Percentiles rank a stretch among this genome's conserved stretches.
Evolutionary conservation across 352 stramenopile species (phyloP).

Genomic region (Pythium volutum): DNA sequence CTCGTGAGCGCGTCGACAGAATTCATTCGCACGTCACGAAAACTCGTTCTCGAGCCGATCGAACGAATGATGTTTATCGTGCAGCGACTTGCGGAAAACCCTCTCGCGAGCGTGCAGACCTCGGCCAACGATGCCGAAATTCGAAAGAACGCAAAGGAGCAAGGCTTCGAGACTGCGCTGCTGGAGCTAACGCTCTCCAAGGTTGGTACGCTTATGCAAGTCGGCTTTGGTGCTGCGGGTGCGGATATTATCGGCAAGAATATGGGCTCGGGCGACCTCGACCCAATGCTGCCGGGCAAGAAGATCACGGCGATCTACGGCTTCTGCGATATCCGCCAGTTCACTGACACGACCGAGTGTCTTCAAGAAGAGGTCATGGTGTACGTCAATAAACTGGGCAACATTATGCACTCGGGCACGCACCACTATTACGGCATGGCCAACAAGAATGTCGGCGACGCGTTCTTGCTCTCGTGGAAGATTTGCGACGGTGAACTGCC

Average conservation of each 20-base stretch:
- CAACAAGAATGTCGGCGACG: conserved; percentile 90
- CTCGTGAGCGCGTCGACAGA: conserved; percentile 74
- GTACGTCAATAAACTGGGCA: conserved; percentile 90
- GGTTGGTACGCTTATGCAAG: conserved; percentile 83
- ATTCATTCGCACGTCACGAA: conserved; percentile 81
- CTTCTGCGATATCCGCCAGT: conserved; percentile 95
- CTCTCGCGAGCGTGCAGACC: conserved; percentile 77
- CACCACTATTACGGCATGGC: conserved; percentile 86
- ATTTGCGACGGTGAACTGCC: conserved; percentile 81
- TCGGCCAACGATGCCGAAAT: conserved; percentile 60
- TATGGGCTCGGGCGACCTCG: conserved; percentile 84
- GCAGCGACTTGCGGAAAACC: conserved; percentile 86
- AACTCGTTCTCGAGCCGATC: conserved; percentile 86
- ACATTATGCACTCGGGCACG: conserved; percentile 87
- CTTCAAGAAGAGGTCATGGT: conserved; percentile 92
- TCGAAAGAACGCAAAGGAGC: conserved; percentile 73
- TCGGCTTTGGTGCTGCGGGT: conserved; percentile 76
- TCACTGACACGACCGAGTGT: conserved; percentile 89
- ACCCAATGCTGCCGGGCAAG: conserved; percentile 88
- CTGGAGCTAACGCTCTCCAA: conserved; percentile 82
- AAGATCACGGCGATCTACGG: conserved; percentile 93
- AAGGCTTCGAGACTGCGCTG: conserved; percentile 73
- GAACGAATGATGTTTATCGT: conserved; percentile 91
- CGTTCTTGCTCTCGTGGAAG: conserved; percentile 95
- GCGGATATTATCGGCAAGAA: conserved; percentile 87